Base-by-base conservation (phyloP, 208 protist genomes). In the Leishmania lainsoni region DNA sequence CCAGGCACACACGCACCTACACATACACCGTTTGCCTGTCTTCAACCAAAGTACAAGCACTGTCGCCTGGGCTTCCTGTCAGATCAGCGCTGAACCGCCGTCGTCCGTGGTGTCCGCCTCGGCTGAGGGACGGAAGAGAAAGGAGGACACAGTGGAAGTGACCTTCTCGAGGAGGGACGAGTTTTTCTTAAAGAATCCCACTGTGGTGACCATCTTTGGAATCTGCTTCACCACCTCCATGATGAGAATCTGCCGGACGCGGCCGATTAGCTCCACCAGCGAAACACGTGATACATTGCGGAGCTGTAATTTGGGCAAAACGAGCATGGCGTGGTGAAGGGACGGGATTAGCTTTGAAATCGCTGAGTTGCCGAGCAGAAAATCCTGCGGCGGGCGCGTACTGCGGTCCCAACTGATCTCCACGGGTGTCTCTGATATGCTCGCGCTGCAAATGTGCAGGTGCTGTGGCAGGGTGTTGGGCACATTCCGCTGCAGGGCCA, bases 391-490 rank as follows among this genome's bases (percentile, higher is more conserved):
- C 14, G 91, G 89, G 2, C 61, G 61, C 35, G 85, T 82, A 54
- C 83, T 91, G 48, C 91, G 86, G 78, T 94, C 91, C 81, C 89
- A 94, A 63, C 84, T 90, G 12, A 92, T 32, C 77, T 91, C 79
- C 59, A 91, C 42, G 51, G 74, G 74, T 32, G 88, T 81, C 22
- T 89, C 83, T 35, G 81, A 87, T 32, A 94, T 83, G 51, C 80
- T 73, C 39, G 84, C 66, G 77, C 75, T 85, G 16, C 75, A 81
- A 56, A 91, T 74, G 72, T 83, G 72, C 16, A 91, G 56, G 22
- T 71, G 72, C 66, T 70, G 85, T 26, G 75, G 78, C 74, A 75
- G 32, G 14, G 9, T 79, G 26, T 73, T 42, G 32, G 83, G 81
- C 52, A 86, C 48, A 54, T 79, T 70, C 32, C 77, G 49, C 39